A percentile compares a stretch with the other conserved stretches of the same genome.
These are phyloP conservation scores for Marasmius oreades DNA, from an alignment of 1,284 basidiomycete genomes.

Conservation along the genomic window DNA sequence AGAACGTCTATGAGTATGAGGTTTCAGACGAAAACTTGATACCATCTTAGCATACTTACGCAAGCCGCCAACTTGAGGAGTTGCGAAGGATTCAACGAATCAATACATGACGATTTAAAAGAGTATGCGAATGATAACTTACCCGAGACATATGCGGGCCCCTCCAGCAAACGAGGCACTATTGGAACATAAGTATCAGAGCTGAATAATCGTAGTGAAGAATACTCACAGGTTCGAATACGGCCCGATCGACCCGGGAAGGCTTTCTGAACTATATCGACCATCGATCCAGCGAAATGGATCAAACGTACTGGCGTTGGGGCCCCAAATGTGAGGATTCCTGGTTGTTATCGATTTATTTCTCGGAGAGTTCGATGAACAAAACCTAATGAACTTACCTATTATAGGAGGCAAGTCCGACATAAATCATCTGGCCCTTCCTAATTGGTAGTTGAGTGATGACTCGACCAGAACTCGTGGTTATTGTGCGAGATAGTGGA, in stretches of 20 bases:
- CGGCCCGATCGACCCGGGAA: constrained; percentile 1
- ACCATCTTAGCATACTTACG: constrained; percentile 1
- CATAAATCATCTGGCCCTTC: constrained; percentile 8
- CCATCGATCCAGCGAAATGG: constrained; percentile 9
- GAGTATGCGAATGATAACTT: neutral
- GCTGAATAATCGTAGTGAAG: too few species aligned
- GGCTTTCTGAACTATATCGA: neutral
- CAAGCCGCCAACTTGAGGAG: constrained; percentile 10
- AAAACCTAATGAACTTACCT: neutral
- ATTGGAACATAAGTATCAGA: neutral
- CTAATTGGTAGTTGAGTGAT: constrained; percentile 1
- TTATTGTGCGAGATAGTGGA: constrained; percentile 10
- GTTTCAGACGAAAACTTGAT: too few species aligned
- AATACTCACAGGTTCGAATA: constrained; percentile 7
- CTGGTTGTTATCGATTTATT: neutral
- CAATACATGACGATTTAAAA: neutral
- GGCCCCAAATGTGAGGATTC: constrained; percentile 7
- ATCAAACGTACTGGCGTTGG: constrained; percentile 9
- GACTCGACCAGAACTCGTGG: neutral
- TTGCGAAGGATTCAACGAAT: neutral
- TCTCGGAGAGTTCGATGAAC: neutral
- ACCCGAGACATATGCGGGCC: constrained; percentile 3
- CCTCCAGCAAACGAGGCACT: constrained; percentile 11
- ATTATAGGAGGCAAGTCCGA: constrained; percentile 7
- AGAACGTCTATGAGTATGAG: neutral